Conservation (phyloP, 2,329 filamentous ascomycete genomes). For the Pseudogymnoascus sp. region DNA sequence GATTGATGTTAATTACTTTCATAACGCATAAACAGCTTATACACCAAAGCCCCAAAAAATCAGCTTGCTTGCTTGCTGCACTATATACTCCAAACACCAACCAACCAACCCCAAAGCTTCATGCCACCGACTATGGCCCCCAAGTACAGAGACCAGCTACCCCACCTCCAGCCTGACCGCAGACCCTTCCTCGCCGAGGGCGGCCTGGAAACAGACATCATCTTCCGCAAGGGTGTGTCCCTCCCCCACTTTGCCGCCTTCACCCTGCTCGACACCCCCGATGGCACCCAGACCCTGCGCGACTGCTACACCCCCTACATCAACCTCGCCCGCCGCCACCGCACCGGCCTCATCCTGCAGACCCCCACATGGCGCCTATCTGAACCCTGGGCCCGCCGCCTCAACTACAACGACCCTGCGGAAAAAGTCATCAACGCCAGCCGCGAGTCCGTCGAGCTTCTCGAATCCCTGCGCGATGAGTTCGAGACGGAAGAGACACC, state of each 20-base stretch:
- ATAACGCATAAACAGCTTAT: neutral
- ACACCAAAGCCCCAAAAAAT: neutral
- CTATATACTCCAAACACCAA: neutral
- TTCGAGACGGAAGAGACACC: neutral
- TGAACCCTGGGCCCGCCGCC: slow-evolving; percentile 11
- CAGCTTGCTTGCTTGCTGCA: neutral
- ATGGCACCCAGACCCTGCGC: slow-evolving; percentile 7
- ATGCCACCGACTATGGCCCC: neutral
- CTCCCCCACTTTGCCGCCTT: slow-evolving; percentile 6
- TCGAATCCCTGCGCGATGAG: neutral
- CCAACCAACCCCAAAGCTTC: neutral
- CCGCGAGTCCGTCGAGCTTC: neutral
- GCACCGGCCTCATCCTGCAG: slow-evolving; percentile 13
- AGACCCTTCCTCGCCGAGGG: slow-evolving; percentile 14
- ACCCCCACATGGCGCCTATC: slow-evolving; percentile 16
- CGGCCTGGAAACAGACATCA: slow-evolving; percentile 13
- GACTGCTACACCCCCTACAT: slow-evolving; percentile 5
- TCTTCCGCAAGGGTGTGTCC: slow-evolving; percentile 10
- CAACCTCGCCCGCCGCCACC: neutral
- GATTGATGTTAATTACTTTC: slow-evolving; percentile 1
- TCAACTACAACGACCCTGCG: slow-evolving; percentile 2
- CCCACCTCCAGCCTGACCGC: slow-evolving; percentile 11
- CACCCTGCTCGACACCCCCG: slow-evolving; percentile 3
- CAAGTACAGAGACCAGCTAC: slow-evolving; percentile 7
- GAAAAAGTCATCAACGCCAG: neutral